These are phyloP conservation scores for Penicillium hesseltinei DNA, from an alignment of 2,329 filamentous ascomycete species.

Conservation along the genomic window DNA sequence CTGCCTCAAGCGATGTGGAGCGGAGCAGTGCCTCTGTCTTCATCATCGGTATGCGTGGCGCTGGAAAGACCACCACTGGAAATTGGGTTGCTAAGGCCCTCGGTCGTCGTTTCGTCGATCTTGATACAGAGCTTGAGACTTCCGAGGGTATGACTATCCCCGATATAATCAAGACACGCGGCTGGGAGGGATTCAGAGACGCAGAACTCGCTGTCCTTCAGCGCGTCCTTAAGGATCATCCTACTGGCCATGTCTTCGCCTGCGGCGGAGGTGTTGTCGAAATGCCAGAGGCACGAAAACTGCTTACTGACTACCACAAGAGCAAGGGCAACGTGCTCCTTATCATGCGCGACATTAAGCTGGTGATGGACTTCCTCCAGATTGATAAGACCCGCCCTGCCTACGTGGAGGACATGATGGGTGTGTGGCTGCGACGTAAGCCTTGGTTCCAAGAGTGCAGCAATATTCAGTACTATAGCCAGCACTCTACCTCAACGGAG, in stretches of 20 bases:
- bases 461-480: conserved; percentile 90
- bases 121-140: conserved; percentile 82
- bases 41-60: conserved; percentile 95
- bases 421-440: conserved; percentile 84
- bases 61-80: conserved; percentile 92
- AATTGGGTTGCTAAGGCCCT: conserved; percentile 77
- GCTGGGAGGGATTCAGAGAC: conserved; percentile 85
- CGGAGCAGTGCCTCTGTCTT: conserved; percentile 68
- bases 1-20: conserved; percentile 39
- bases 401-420: conserved; percentile 88
- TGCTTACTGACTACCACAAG: conserved; percentile 71
- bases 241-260: conserved; percentile 78
- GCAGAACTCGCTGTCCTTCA: conserved; percentile 74
- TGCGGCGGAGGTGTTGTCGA: conserved; percentile 95
- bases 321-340: conserved; percentile 80
- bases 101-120: conserved; percentile 74
- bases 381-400: conserved; percentile 88
- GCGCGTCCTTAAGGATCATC: conserved; percentile 70
- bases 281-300: conserved; percentile 70
- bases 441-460: conserved; percentile 91
- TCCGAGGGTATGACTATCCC: conserved; percentile 74
- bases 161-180: conserved; percentile 72
- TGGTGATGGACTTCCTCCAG: conserved; percentile 84
- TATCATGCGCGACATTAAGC: conserved; percentile 81
- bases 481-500: conserved; percentile 54